Percentiles rank a stretch among this genome's conserved stretches.
phyloP scores from a whole-genome alignment of 495 filamentous ascomycete genomes.

The Talaromyces wortmannii region DNA sequence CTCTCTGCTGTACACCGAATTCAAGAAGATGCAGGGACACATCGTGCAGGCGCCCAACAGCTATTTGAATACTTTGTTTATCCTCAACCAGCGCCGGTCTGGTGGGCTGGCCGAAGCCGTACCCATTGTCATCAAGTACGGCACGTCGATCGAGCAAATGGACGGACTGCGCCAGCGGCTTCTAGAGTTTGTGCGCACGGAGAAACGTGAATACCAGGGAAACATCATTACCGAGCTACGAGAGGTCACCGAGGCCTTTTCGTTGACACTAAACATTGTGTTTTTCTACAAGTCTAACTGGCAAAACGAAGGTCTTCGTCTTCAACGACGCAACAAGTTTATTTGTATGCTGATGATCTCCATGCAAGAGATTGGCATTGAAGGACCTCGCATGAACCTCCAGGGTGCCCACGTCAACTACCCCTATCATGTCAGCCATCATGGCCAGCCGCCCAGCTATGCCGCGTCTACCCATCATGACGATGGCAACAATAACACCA shows the following conservation, averaged over 20 bases:
- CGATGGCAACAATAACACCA: slow-evolving; percentile 1
- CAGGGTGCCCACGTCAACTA: slow-evolving; percentile 57
- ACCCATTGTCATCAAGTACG: slow-evolving; percentile 78
- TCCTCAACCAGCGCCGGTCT: slow-evolving; percentile 88
- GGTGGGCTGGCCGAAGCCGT: slow-evolving; percentile 85
- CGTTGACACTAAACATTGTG: slow-evolving; percentile 83
- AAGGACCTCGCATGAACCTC: slow-evolving; percentile 73
- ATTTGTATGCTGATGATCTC: slow-evolving; percentile 87
- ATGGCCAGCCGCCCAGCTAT: slow-evolving; percentile 12
- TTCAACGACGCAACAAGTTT: slow-evolving; percentile 90
- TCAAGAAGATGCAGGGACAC: slow-evolving; percentile 97
- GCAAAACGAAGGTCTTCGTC: slow-evolving; percentile 89
- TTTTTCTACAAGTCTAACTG: slow-evolving; percentile 96
- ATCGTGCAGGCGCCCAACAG: slow-evolving; percentile 95
- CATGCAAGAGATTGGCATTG: slow-evolving; percentile 79
- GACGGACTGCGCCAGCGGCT: slow-evolving; percentile 77
- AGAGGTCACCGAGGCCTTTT: slow-evolving; percentile 56
- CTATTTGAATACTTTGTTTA: slow-evolving; percentile 86
- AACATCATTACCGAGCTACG: slow-evolving; percentile 88
- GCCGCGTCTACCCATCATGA: slow-evolving; percentile 5
- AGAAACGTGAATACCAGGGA: slow-evolving; percentile 87
- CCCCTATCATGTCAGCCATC: slow-evolving; percentile 51
- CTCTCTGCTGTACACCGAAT: slow-evolving; percentile 90
- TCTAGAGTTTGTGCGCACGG: slow-evolving; percentile 73
- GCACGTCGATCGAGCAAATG: slow-evolving; percentile 81